Base-by-base conservation (phyloP, 148 eudicot genomes). In the Cornus suecica region DNA sequence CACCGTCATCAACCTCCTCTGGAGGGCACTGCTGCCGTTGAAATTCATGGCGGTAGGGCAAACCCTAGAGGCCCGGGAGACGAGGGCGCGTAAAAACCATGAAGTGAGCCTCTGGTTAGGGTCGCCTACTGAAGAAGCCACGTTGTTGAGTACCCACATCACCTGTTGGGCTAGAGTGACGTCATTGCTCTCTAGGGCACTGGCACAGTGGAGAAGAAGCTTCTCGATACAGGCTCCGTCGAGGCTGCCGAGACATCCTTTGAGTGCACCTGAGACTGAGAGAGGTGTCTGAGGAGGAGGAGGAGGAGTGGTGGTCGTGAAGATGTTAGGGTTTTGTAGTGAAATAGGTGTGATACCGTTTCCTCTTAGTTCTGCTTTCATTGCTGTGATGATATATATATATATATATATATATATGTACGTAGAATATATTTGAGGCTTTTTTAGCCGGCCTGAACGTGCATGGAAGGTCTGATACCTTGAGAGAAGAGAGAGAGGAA, bases 131-230 rank as follows among this genome's bases (percentile, higher is more conserved):
- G 84, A 63, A 3, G 86, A 85, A 25, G 88, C 86, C 20, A 85
- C 86, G 78, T 85, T 85, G 78, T 85, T 85, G 42, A 85, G 86
- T 0, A 85, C 88, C 88, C 88, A 85, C 88, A 83, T 85, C 28
- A 85, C 88, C 80, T 85, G 88, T 75, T 85, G 88, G 22, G 88
- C 88, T 54, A 78, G 76, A 8, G 85, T 85, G 22, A 85, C 81
- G 22, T 85, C 88, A 20, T 78, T 83, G 67, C 62, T 83, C 67
- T 85, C 88, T 29, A 85, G 71, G 48, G 88, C 88, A 60, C 78
- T 83, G 60, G 86, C 86, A 29, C 86, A 85, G 65, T 85, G 88
- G 31, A 83, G 78, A 4, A 85, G 68, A 45, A 85, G 86, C 80
- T 85, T 83, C 81, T 85, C 88, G 13, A 80, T 80, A 76, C 88